Conservation (phyloP, 2,329 filamentous ascomycete genomes). For the Bipolaris victoriae region DNA sequence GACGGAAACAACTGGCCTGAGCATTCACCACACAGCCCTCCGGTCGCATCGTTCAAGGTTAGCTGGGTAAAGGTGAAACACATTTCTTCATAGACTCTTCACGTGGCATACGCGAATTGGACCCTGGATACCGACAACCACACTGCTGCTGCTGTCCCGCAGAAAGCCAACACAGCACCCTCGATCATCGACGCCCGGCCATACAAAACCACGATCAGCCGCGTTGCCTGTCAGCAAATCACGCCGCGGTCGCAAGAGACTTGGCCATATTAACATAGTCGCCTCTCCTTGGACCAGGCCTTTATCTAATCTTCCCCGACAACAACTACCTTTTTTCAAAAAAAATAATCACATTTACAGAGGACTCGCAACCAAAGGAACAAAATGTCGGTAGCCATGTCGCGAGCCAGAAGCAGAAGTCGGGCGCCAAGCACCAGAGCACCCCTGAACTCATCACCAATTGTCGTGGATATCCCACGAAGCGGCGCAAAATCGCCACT, state of each 20-base stretch:
- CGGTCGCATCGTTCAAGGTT: conserved; percentile 2
- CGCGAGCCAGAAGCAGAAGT: conserved; percentile 38
- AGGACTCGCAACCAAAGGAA: conserved; percentile 18
- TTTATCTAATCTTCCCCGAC: conserved; percentile 26
- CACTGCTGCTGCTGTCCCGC: conserved; percentile 4
- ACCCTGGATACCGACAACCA: conserved; percentile 11
- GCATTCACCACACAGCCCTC: conserved; percentile 4
- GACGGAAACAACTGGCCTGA: conserved; percentile 9
- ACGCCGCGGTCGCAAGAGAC: conserved; percentile 23
- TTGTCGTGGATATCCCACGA: conserved; percentile 34
- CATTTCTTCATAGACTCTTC: conserved; percentile 4
- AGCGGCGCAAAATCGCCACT: conserved; percentile 37
- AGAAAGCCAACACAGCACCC: conserved; percentile 15
- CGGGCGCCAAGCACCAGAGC: conserved; percentile 38
- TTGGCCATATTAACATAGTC: conserved; percentile 30
- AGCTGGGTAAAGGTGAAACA: conserved; percentile 8
- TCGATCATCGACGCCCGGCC: conserved; percentile 13
- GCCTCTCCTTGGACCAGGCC: conserved; percentile 29
- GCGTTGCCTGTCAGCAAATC: conserved; percentile 17
- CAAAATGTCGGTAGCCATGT: conserved; percentile 38
- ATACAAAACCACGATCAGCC: conserved; percentile 9
- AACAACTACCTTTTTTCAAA: conserved; percentile 25
- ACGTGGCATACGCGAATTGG: conserved; percentile 13
- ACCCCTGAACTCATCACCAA: conserved; percentile 28
- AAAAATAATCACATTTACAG: conserved; percentile 22